Conservation (phyloP, 345 rosid genomes). For the Bretschneidera sinensis region DNA sequence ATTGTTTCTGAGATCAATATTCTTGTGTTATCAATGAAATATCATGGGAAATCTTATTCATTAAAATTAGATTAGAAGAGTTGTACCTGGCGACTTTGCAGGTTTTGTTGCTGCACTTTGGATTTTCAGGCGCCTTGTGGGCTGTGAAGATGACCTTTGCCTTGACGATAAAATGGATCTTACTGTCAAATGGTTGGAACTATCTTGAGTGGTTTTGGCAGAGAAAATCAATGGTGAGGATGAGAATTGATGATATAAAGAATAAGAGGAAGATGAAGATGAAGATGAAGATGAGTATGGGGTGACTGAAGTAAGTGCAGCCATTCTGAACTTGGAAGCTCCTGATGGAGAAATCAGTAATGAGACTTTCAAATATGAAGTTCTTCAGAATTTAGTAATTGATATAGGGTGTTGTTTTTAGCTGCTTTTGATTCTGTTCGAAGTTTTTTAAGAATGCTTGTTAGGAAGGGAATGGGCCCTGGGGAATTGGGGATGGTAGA, state of each 20-base stretch:
- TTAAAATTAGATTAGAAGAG: slow-evolving; percentile 10
- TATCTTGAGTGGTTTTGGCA: slow-evolving; percentile 24
- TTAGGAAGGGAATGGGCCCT: background rate
- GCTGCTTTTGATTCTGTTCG: slow-evolving; percentile 5
- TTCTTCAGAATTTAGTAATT: background rate
- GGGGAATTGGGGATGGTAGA: no score
- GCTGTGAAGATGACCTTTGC: slow-evolving; percentile 14
- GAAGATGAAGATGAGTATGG: slow-evolving; percentile 33
- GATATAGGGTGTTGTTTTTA: slow-evolving; percentile 11
- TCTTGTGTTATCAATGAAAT: background rate
- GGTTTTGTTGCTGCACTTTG: slow-evolving; percentile 68
- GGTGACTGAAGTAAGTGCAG: slow-evolving; percentile 48
- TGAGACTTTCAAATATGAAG: background rate
- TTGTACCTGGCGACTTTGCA: slow-evolving; percentile 82
- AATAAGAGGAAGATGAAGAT: slow-evolving; percentile 20
- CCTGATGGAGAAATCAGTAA: background rate
- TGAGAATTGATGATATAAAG: slow-evolving; percentile 26
- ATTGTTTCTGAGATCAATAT: slow-evolving; percentile 4
- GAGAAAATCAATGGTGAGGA: slow-evolving; percentile 32
- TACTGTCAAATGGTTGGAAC: slow-evolving; percentile 10
- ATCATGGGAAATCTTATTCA: background rate
- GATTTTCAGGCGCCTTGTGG: slow-evolving; percentile 36
- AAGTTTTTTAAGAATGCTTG: background rate
- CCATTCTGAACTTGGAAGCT: slow-evolving; percentile 41
- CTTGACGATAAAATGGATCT: slow-evolving; percentile 19